phyloP scores from a whole-genome alignment of 768 basidiomycete genomes.

The Boletus barrowsii region DNA sequence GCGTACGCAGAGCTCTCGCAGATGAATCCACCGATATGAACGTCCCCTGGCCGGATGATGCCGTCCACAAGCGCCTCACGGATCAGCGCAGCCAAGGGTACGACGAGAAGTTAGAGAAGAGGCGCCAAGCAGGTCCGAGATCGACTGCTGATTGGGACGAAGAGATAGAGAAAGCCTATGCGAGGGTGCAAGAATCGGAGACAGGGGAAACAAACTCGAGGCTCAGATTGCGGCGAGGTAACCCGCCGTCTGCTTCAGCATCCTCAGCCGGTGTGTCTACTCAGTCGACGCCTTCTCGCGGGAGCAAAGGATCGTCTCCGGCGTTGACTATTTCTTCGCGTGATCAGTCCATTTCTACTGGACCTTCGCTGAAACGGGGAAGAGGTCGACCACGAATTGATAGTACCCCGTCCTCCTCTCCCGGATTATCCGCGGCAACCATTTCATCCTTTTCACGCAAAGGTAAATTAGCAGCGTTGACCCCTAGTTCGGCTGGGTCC shows the following conservation, averaged over 20 bases:
- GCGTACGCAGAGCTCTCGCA: conserved; percentile 30
- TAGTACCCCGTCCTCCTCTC: conserved; percentile 8
- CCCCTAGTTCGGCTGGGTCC: conserved; percentile 14
- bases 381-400: conserved; percentile 2
- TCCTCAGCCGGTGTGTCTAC: conserved; percentile 4
- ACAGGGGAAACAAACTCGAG: conserved; percentile 21
- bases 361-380: conserved; percentile 6
- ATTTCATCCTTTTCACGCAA: conserved; percentile 6
- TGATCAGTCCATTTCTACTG: conserved; percentile 14
- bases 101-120: conserved; percentile 39
- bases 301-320: conserved; percentile 14
- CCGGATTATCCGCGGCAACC: neutral
- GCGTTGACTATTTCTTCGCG: conserved; percentile 3
- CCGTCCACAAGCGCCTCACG: conserved; percentile 43
- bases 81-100: conserved; percentile 43
- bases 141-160: conserved; percentile 25
- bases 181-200: conserved; percentile 25
- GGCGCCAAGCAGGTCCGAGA: neutral
- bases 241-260: conserved; percentile 3
- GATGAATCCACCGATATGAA: conserved; percentile 36
- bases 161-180: conserved; percentile 22
- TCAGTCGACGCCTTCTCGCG: conserved; percentile 2
- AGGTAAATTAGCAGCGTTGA: neutral
- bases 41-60: conserved; percentile 38
- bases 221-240: conserved; percentile 20